A percentile compares a stretch with the other conserved stretches of the same genome.
These are phyloP conservation scores for Brassica juncea DNA, from an alignment of 345 rosid genomes.

Conservation along the genomic window DNA sequence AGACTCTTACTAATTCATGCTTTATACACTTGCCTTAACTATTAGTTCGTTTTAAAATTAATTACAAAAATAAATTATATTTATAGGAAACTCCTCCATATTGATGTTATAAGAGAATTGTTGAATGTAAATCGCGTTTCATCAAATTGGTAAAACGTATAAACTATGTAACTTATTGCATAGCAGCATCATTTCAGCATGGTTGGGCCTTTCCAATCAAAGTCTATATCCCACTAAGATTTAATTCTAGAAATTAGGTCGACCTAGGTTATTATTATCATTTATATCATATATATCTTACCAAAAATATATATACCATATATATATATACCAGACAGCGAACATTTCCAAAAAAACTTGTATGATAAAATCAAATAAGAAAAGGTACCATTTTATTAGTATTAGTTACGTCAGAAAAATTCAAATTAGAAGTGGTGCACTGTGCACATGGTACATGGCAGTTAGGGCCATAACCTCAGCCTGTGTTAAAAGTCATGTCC, in stretches of 20 bases:
- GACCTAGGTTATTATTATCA: background rate
- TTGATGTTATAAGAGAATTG: background rate
- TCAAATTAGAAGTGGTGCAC: slow-evolving; percentile 36
- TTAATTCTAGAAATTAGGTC: background rate
- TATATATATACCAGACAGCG: background rate
- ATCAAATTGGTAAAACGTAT: background rate
- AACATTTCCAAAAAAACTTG: background rate
- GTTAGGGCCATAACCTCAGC: slow-evolving; percentile 47
- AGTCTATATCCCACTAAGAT: background rate
- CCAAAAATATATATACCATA: background rate
- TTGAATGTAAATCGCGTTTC: background rate
- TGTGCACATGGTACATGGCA: slow-evolving; percentile 42
- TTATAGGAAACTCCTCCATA: background rate
- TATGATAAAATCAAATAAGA: background rate
- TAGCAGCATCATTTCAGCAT: background rate
- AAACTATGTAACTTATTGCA: background rate
- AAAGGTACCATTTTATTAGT: slow-evolving; percentile 18
- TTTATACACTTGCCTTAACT: background rate
- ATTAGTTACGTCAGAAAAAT: slow-evolving; percentile 7
- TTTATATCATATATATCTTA: background rate
- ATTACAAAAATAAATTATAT: background rate
- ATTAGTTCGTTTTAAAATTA: background rate
- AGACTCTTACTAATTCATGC: background rate
- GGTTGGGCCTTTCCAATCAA: background rate
- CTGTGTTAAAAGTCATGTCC: slow-evolving; percentile 40